Evolutionary conservation across 2,329 filamentous ascomycete species (phyloP).

Genomic region (Oidium heveae): DNA sequence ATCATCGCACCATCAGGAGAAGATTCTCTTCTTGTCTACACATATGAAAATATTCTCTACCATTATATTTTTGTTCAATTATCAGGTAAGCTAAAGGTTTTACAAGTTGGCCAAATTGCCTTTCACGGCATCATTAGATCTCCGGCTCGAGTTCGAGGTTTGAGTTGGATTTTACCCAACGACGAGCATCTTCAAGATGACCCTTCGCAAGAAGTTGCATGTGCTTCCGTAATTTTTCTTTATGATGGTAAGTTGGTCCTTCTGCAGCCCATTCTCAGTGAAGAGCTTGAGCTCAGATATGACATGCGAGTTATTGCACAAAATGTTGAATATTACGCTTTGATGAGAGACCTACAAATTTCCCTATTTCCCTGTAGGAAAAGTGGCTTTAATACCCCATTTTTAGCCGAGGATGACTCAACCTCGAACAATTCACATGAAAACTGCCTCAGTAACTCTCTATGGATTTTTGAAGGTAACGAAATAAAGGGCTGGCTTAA

Average conservation of each 20-base stretch:
- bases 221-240: conserved; percentile 84
- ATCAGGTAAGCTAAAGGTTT: conserved; percentile 43
- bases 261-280: conserved; percentile 63
- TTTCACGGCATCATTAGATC: conserved; percentile 92
- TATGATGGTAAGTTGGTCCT: conserved; percentile 92
- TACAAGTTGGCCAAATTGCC: conserved; percentile 93
- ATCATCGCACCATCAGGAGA: conserved; percentile 72
- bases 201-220: conserved; percentile 80
- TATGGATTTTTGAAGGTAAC: conserved; percentile 84
- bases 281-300: conserved; percentile 71
- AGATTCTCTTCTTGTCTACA: conserved; percentile 89
- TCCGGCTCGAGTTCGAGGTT: conserved; percentile 68
- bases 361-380: conserved; percentile 15
- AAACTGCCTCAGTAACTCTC: conserved; percentile 43
- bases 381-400: not conserved
- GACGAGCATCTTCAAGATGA: conserved; percentile 74
- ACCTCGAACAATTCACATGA: conserved; percentile 7
- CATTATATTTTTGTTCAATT: conserved; percentile 71
- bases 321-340: conserved; percentile 83
- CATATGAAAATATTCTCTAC: conserved; percentile 84
- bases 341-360: conserved; percentile 58
- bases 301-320: conserved; percentile 94
- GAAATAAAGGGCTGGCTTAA: conserved; percentile 77
- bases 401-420: conserved; percentile 2
- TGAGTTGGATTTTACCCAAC: conserved; percentile 91